Conservation (phyloP, 2,329 filamentous ascomycete species). For the Xylariaceae sp. region DNA sequence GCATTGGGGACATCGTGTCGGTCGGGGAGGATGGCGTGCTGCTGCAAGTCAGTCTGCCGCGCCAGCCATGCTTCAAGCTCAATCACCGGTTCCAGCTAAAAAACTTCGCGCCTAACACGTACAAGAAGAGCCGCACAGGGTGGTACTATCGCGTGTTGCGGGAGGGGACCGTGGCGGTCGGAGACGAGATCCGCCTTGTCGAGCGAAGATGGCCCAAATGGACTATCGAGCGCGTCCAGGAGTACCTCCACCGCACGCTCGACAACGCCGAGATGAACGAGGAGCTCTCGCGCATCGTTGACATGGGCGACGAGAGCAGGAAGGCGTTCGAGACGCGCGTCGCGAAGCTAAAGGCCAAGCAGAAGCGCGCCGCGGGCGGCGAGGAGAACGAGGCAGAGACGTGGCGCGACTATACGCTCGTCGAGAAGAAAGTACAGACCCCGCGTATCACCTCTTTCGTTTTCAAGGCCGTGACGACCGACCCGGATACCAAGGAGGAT, state of each 20-base stretch:
- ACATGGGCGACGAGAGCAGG: slow-evolving; percentile 55
- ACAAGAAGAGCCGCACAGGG: slow-evolving; percentile 63
- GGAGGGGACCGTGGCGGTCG: slow-evolving; percentile 59
- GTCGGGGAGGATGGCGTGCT: slow-evolving; percentile 50
- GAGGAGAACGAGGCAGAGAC: slow-evolving; percentile 31
- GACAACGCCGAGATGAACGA: slow-evolving; percentile 58
- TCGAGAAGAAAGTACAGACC: slow-evolving; percentile 58
- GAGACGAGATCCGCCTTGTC: slow-evolving; percentile 62
- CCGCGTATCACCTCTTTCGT: slow-evolving; percentile 56
- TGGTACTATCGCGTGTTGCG: slow-evolving; percentile 70
- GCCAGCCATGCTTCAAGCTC: slow-evolving; percentile 71
- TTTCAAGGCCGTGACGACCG: slow-evolving; percentile 52
- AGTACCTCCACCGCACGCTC: slow-evolving; percentile 63
- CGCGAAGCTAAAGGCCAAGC: slow-evolving; percentile 50
- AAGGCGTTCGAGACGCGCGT: slow-evolving; percentile 57
- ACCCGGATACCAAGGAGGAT: slow-evolving; percentile 43
- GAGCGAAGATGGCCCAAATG: slow-evolving; percentile 62
- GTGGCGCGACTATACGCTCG: slow-evolving; percentile 56
- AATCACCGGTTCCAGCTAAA: slow-evolving; percentile 70
- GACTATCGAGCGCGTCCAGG: slow-evolving; percentile 68
- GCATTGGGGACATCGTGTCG: slow-evolving; percentile 65
- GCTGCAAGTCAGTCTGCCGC: slow-evolving; percentile 65
- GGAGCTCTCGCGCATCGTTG: slow-evolving; percentile 57
- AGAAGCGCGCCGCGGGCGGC: slow-evolving; percentile 32
- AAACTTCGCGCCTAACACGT: slow-evolving; percentile 65